Evolutionary conservation across 2,329 filamentous ascomycete genomes (phyloP).

Genomic region (Neurospora sp.): DNA sequence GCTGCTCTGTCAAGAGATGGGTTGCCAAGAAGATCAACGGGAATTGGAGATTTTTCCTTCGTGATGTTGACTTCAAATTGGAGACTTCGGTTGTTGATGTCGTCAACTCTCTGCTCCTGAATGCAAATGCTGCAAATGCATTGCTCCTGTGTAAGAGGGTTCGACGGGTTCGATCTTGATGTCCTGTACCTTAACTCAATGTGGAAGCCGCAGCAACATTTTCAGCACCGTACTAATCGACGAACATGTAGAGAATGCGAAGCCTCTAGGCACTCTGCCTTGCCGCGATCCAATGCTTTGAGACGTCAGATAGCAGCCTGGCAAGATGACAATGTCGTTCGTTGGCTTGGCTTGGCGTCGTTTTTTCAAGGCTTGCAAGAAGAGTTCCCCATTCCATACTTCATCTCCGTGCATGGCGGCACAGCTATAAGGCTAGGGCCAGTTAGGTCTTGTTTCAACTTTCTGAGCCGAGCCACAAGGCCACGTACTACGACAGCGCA

Average conservation of each 20-base stretch:
- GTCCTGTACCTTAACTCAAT: background rate
- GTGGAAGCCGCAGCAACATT: background rate
- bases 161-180: background rate
- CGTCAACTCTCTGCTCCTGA: background rate
- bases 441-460: background rate
- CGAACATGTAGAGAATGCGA: background rate
- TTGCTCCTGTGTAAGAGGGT: background rate
- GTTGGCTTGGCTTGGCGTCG: background rate
- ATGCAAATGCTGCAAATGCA: background rate
- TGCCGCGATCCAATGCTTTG: background rate
- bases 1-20: background rate
- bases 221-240: too few species aligned
- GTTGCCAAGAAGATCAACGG: background rate
- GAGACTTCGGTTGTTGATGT: background rate
- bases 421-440: background rate
- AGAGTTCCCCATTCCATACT: background rate
- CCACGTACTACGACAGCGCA: background rate
- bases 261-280: background rate
- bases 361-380: background rate
- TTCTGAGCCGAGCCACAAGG: background rate
- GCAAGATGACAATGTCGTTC: background rate
- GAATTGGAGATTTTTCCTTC: background rate
- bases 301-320: background rate
- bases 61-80: background rate
- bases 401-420: background rate